Base-by-base conservation (phyloP, 805 yeast species). In the Isabelozyma heimii region DNA sequence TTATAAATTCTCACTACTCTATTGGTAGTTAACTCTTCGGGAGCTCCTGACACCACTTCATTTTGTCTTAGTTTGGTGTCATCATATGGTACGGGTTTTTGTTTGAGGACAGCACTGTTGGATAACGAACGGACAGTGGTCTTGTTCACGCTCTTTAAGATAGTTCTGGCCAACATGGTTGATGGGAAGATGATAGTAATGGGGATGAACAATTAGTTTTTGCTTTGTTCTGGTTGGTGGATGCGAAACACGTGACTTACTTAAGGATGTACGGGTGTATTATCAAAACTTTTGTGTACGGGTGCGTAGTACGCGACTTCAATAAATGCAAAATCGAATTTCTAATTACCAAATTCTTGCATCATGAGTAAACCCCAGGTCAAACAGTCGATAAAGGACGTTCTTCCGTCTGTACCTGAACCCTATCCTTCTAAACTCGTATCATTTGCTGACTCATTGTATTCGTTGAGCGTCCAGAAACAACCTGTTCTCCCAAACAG, bases 1-100 rank as follows among this genome's bases (percentile, higher is more conserved):
- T 85, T 80, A 69, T 76, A 89, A 62, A 89, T 89, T 65, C 92
- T 80, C 5, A 85, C 95, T 20, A 83, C 77, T 67, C 96, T 79
- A 47, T 77, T 73, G 16, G 82, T 72, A 27, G 75, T 61, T 44
- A 87, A 69, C 48, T 83, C 92, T 41, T 62, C 62, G 46, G 96
- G 96, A 9, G 96, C 95, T 12, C 96, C 96, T 50, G 87, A 81
- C 48, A 85, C 71, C 35, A 82, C 52, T 65, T 87, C 91, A 59
- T 82, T 82, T 48, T 76, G 20, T 40, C 43, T 74, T 35, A 48
- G 42, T 26, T 48, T 56, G 27, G 54, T 43, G 40, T 53, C 62
- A 20, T 58, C 59, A 40, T 59, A 57, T 37, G 71, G 61, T 16
- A 59, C 56, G 4, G 43, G 43, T 30, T 53, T 51, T 49, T 68